phyloP scores from a whole-genome alignment of 2,329 filamentous ascomycete species.

The Pestalotiopsis sp. region DNA sequence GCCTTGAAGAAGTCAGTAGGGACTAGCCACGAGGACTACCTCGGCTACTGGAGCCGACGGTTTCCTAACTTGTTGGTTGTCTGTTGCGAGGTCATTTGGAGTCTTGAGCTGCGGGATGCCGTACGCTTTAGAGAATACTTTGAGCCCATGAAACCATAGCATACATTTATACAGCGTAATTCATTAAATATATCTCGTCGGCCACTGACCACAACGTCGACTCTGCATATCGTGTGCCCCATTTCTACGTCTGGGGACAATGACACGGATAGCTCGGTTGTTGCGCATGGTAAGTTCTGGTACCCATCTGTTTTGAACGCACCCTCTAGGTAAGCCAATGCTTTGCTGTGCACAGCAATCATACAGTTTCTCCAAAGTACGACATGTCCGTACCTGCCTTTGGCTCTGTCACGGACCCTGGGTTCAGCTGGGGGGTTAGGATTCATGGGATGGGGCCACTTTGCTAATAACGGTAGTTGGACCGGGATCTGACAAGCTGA shows the following conservation, averaged over 20 bases:
- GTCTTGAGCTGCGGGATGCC: conserved; percentile 63
- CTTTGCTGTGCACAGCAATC: neutral
- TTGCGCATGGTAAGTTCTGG: too few relatives aligned
- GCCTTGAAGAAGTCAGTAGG: conserved; percentile 72
- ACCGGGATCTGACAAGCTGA: neutral
- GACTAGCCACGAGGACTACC: conserved; percentile 75
- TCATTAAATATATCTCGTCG: neutral
- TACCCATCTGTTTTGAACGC: too few relatives aligned
- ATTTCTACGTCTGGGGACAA: too few relatives aligned
- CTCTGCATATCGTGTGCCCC: too few relatives aligned
- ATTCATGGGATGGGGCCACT: neutral
- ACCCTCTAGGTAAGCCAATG: neutral
- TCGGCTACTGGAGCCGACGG: conserved; percentile 78
- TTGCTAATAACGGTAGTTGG: neutral
- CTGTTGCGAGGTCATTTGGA: conserved; percentile 76
- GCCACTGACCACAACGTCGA: too few relatives aligned
- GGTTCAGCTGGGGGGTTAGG: conserved; percentile 1
- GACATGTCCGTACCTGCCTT: neutral
- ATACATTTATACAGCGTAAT: neutral
- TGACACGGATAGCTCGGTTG: too few relatives aligned
- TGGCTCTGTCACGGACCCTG: neutral
- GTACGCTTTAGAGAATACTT: conserved; percentile 75
- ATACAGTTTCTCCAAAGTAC: neutral
- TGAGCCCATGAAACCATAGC: conserved; percentile 31
- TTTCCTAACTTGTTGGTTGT: conserved; percentile 80